phyloP scores from a whole-genome alignment of 495 filamentous ascomycete genomes.

The Chaetomium fimeti region DNA sequence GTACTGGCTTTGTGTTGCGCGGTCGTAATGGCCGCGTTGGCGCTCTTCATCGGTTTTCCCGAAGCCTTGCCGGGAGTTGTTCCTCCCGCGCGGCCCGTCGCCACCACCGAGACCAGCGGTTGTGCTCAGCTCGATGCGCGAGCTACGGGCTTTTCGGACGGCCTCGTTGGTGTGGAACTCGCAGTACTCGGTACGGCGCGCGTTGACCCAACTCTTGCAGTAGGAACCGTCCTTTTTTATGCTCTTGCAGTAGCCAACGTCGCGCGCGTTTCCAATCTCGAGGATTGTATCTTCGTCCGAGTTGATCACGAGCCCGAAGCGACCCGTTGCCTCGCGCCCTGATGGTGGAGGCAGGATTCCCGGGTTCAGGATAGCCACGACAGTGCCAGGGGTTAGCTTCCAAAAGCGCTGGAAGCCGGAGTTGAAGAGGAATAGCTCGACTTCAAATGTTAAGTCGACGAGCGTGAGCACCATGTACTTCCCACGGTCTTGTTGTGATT shows the following conservation, averaged over 20 bases:
- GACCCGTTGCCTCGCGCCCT: slow-evolving; percentile 67
- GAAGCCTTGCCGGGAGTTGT: slow-evolving; percentile 33
- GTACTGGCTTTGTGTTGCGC: slow-evolving; percentile 54
- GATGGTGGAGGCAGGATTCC: slow-evolving; percentile 80
- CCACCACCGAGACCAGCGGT: slow-evolving; percentile 51
- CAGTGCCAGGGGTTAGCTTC: slow-evolving; percentile 79
- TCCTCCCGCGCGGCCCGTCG: slow-evolving; percentile 27
- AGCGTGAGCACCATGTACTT: slow-evolving; percentile 92
- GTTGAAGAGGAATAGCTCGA: slow-evolving; percentile 91
- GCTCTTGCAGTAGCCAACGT: slow-evolving; percentile 85
- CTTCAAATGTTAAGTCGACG: slow-evolving; percentile 84
- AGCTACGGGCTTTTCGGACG: slow-evolving; percentile 64
- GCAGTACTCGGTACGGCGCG: slow-evolving; percentile 83
- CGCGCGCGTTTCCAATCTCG: slow-evolving; percentile 80
- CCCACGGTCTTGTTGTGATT: slow-evolving; percentile 52
- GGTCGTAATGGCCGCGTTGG: slow-evolving; percentile 54
- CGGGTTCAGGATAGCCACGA: slow-evolving; percentile 93
- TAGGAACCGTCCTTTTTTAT: slow-evolving; percentile 77
- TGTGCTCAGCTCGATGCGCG: slow-evolving; percentile 76
- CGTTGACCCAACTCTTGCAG: slow-evolving; percentile 84
- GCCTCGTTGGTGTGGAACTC: slow-evolving; percentile 86
- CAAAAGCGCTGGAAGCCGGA: slow-evolving; percentile 87
- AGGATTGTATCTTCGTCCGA: slow-evolving; percentile 84
- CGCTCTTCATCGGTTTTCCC: slow-evolving; percentile 30
- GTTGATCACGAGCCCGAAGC: slow-evolving; percentile 78